A percentile compares a stretch with the other conserved stretches of the same genome.
phyloP scores from a whole-genome alignment of 2,329 filamentous ascomycete species.

The Pyrenophora seminiperda region DNA sequence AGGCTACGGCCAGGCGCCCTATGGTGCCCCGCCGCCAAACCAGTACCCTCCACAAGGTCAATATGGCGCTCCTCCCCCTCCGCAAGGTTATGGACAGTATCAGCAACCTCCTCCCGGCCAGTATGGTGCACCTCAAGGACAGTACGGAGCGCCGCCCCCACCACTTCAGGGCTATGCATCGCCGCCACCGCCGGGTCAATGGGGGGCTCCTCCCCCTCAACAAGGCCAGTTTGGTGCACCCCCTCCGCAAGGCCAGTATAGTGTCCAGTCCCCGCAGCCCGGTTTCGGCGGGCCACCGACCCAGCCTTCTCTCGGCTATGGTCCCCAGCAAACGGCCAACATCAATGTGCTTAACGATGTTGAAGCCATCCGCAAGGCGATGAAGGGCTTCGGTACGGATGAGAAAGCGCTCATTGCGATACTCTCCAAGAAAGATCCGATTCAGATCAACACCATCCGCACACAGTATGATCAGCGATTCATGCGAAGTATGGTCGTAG shows the following conservation, averaged over 20 bases:
- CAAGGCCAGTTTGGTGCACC: constrained; percentile 29
- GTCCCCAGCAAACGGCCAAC: constrained; percentile 63
- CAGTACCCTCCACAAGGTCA: constrained; percentile 28
- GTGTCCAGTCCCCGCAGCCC: constrained; percentile 14
- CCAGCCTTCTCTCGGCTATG: constrained; percentile 72
- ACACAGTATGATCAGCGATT: constrained; percentile 67
- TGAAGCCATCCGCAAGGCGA: constrained; percentile 74
- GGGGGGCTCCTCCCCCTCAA: constrained; percentile 38
- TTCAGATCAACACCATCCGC: constrained; percentile 70
- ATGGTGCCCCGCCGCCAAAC: constrained; percentile 46
- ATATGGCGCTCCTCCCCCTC: constrained; percentile 27
- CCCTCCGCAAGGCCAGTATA: constrained; percentile 26
- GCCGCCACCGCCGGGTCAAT: constrained; percentile 29
- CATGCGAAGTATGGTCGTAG: constrained; percentile 69
- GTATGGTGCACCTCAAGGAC: constrained; percentile 43
- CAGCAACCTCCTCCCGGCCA: constrained; percentile 24
- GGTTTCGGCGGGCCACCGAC: constrained; percentile 48
- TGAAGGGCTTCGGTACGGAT: constrained; percentile 94
- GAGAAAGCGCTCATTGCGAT: constrained; percentile 75
- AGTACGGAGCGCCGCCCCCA: constrained; percentile 10
- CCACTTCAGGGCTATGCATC: constrained; percentile 26
- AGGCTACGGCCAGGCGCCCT: constrained; percentile 34
- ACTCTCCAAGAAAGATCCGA: constrained; percentile 74
- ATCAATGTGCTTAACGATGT: constrained; percentile 71
- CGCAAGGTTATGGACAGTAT: constrained; percentile 24